Evolutionary conservation across 768 basidiomycete species (phyloP).

Genomic region (Lactarius deliciosus): DNA sequence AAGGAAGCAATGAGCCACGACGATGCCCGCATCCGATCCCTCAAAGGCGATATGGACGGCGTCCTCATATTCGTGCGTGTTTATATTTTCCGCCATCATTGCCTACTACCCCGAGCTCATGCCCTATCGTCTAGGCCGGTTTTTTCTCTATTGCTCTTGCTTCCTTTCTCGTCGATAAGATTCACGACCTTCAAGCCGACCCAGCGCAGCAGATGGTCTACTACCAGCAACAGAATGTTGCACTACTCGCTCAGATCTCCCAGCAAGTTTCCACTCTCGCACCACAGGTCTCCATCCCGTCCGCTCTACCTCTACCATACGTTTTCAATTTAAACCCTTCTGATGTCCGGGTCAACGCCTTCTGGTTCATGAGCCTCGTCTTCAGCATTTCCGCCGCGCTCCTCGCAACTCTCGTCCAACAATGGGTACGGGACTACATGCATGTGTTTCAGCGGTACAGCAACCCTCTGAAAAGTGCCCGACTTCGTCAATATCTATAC

Average conservation of each 20-base stretch:
- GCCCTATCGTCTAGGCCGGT: conserved; percentile 10
- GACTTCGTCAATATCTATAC: conserved; percentile 40
- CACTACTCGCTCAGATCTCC: conserved; percentile 17
- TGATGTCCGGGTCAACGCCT: conserved; percentile 40
- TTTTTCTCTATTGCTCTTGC: conserved; percentile 15
- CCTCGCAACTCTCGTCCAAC: conserved; percentile 48
- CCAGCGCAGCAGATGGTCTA: conserved; percentile 1
- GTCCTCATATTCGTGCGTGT: conserved; percentile 1
- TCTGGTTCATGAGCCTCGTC: conserved; percentile 42
- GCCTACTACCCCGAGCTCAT: background rate
- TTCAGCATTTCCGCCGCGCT: conserved; percentile 46
- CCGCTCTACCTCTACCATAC: background rate
- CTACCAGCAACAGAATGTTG: conserved; percentile 9
- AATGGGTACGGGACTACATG: conserved; percentile 46
- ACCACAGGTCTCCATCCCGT: background rate
- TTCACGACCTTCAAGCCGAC: conserved; percentile 11
- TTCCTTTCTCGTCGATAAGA: conserved; percentile 15
- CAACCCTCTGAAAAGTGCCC: conserved; percentile 36
- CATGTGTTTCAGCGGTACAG: conserved; percentile 35
- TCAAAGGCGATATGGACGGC: background rate
- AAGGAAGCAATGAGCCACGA: background rate
- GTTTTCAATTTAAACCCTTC: conserved; percentile 32
- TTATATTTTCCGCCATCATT: background rate
- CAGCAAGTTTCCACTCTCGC: background rate
- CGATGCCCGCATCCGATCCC: background rate